These are phyloP conservation scores for Pouteria glomerata DNA, from an alignment of 148 eudicot genomes.

Conservation along the genomic window DNA sequence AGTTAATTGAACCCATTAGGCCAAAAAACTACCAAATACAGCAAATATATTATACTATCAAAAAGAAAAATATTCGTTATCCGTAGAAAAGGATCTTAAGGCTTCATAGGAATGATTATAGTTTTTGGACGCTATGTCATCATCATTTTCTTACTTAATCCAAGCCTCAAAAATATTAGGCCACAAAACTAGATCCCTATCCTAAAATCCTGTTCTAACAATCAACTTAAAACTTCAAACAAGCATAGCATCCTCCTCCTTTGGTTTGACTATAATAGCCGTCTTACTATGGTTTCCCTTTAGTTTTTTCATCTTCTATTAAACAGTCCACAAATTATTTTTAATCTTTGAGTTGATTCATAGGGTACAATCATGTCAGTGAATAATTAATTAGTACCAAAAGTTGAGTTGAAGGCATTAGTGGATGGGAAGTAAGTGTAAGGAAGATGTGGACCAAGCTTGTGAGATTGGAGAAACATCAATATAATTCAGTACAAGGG, in stretches of 20 bases:
- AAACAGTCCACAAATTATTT: too few species aligned
- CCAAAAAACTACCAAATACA: not conserved
- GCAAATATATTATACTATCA: not conserved
- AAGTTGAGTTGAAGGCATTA: too few species aligned
- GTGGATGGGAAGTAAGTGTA: too few species aligned
- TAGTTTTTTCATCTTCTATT: too few species aligned
- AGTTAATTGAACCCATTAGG: not conserved
- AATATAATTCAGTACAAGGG: too few species aligned
- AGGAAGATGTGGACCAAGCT: too few species aligned
- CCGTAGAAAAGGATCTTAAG: not conserved
- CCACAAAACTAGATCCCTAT: not conserved
- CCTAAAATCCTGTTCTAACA: constrained; percentile 1
- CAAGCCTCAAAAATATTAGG: not conserved
- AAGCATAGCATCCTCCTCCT: not conserved
- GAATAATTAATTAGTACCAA: too few species aligned
- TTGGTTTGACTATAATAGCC: too few species aligned
- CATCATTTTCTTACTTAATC: not conserved
- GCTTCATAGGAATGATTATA: not conserved
- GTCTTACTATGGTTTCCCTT: too few species aligned
- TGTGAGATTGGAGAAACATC: too few species aligned
- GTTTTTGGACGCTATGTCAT: not conserved
- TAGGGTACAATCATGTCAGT: too few species aligned
- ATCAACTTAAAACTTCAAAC: constrained; percentile 1
- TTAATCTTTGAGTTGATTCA: too few species aligned
- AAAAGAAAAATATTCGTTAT: not conserved